phyloP scores from a whole-genome alignment of 2,329 filamentous ascomycete species.

The Verticillium nubilum region DNA sequence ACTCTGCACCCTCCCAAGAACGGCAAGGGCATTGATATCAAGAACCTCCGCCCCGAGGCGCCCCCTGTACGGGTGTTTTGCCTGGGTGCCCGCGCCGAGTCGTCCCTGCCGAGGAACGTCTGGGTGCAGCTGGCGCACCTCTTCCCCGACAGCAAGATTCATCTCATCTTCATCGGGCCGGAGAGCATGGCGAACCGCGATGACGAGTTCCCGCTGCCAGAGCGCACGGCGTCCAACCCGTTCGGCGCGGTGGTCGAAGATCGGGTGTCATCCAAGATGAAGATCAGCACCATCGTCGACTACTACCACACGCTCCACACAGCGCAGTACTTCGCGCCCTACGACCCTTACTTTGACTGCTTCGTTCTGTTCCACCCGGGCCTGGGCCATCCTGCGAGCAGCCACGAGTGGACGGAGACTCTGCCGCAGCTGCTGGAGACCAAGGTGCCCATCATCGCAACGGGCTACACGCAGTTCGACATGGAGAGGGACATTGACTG shows the following conservation, averaged over 20 bases:
- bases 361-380: constrained; percentile 97
- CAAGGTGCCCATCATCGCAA: constrained; percentile 89
- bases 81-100: constrained; percentile 93
- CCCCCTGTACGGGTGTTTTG: constrained; percentile 91
- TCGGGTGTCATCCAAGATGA: constrained; percentile 80
- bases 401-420: constrained; percentile 91
- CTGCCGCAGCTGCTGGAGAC: constrained; percentile 87
- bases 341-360: constrained; percentile 97
- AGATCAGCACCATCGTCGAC: constrained; percentile 96
- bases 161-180: constrained; percentile 90
- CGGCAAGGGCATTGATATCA: constrained; percentile 68
- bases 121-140: constrained; percentile 94
- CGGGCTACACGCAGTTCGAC: constrained; percentile 92
- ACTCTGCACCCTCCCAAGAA: constrained; percentile 82
- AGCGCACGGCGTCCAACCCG: constrained; percentile 78
- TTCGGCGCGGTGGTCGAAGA: constrained; percentile 95
- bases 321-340: constrained; percentile 84
- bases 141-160: constrained; percentile 87
- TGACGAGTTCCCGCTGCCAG: constrained; percentile 83
- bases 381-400: constrained; percentile 86
- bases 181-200: constrained; percentile 95
- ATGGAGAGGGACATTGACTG: constrained; percentile 90
- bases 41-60: constrained; percentile 75
- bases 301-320: constrained; percentile 97
- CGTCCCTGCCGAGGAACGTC: constrained; percentile 85